Conservation (phyloP, 441 rosid species). For the Jatropha multifida region DNA sequence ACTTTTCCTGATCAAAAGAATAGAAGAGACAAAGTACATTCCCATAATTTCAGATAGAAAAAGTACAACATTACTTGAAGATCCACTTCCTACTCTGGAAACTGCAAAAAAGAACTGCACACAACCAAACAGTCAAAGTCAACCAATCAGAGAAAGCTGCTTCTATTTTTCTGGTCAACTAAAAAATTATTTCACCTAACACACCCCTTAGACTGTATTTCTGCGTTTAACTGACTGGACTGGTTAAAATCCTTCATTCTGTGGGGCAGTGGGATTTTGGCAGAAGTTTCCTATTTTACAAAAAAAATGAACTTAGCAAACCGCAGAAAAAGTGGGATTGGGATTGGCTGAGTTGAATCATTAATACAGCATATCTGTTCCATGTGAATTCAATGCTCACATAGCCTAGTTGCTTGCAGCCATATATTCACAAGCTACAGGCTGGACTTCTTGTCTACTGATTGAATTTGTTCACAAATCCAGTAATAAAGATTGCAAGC, state of each 20-base stretch:
- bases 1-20: constrained; percentile 96
- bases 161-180: not conserved
- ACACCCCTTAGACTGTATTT: not conserved
- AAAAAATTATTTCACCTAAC: not conserved
- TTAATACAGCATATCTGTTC: not conserved
- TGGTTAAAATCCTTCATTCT: not conserved
- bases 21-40: constrained; percentile 96
- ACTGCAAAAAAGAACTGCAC: constrained; percentile 99
- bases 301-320: not conserved
- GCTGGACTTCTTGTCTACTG: constrained; percentile 5
- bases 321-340: not conserved
- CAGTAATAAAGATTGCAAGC: not conserved
- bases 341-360: not conserved
- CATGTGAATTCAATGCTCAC: not conserved
- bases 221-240: not conserved
- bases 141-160: constrained; percentile 12
- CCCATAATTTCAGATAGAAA: constrained; percentile 99
- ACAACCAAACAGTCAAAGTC: constrained; percentile 32
- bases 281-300: not conserved
- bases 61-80: constrained; percentile 97
- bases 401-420: not conserved
- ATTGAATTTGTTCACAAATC: not conserved
- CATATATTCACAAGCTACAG: constrained; percentile 11
- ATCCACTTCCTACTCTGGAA: constrained; percentile 98
- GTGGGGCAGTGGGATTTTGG: not conserved